phyloP scores from a whole-genome alignment of 2,329 filamentous ascomycete species.

The Ceratocystis eucalypticola region DNA sequence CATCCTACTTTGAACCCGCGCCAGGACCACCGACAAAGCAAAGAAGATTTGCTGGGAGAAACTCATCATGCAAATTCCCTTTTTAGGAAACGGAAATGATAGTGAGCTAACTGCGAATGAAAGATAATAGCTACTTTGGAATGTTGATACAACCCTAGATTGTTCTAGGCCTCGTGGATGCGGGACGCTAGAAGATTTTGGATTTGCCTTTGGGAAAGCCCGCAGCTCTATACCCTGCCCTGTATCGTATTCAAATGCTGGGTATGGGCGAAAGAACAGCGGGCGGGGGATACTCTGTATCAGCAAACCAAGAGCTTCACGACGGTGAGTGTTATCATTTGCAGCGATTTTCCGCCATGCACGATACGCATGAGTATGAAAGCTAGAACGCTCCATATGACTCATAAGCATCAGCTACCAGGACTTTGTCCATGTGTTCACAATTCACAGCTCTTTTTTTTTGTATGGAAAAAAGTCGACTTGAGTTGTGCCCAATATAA shows the following conservation, averaged over 20 bases:
- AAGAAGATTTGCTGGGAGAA: background rate
- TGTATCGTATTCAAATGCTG: no score
- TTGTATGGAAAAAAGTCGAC: background rate
- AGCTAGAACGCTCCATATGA: background rate
- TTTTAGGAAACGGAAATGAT: background rate
- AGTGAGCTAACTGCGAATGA: background rate
- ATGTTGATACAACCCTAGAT: background rate
- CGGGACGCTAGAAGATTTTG: background rate
- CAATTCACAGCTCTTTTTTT: background rate
- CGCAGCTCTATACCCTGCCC: background rate
- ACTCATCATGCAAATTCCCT: background rate
- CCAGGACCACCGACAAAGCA: background rate
- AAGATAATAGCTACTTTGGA: background rate
- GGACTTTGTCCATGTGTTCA: background rate
- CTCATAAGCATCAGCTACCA: background rate
- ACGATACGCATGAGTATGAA: background rate
- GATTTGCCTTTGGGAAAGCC: background rate
- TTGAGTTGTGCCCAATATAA: background rate
- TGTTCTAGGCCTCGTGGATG: background rate
- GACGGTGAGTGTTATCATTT: background rate
- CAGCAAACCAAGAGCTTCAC: no score
- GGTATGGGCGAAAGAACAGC: no score
- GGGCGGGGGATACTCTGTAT: no score
- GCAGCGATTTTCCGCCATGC: background rate
- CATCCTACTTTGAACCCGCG: background rate